Evolutionary conservation across 139 green algal genomes (phyloP).

Genomic region (Dunaliella primolecta): DNA sequence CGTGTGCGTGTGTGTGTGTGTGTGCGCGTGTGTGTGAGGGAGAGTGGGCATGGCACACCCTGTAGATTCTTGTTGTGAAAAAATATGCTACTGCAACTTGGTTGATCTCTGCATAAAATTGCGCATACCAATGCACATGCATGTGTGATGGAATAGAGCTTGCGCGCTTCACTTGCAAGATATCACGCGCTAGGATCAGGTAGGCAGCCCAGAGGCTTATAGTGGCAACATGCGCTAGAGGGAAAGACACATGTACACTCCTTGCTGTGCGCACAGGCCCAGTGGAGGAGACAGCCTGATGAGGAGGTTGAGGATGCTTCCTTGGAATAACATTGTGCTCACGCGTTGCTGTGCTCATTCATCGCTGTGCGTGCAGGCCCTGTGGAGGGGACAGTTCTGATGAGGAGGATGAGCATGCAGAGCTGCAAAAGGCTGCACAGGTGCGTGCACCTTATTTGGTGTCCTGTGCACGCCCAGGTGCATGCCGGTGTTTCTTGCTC

Average conservation of each 20-base stretch:
- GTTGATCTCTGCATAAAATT: neutral
- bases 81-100: neutral
- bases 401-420: neutral
- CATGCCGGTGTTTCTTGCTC: neutral
- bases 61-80: neutral
- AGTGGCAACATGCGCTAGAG: no score
- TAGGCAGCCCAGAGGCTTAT: no score
- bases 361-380: neutral
- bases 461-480: neutral
- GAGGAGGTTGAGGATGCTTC: no score
- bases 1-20: no score
- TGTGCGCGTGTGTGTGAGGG: no score
- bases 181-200: no score
- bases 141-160: neutral
- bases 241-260: no score
- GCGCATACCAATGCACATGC: neutral
- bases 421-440: neutral
- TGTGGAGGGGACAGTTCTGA: neutral
- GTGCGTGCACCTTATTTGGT: neutral
- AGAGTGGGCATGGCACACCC: neutral
- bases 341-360: neutral
- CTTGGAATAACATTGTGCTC: no score
- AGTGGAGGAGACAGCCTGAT: no score
- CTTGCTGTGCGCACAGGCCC: no score
- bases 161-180: no score